A percentile compares a stretch with the other conserved stretches of the same genome.
Conservation (phyloP, 306 rosid species). For the Hippophae gyantsensis region DNA sequence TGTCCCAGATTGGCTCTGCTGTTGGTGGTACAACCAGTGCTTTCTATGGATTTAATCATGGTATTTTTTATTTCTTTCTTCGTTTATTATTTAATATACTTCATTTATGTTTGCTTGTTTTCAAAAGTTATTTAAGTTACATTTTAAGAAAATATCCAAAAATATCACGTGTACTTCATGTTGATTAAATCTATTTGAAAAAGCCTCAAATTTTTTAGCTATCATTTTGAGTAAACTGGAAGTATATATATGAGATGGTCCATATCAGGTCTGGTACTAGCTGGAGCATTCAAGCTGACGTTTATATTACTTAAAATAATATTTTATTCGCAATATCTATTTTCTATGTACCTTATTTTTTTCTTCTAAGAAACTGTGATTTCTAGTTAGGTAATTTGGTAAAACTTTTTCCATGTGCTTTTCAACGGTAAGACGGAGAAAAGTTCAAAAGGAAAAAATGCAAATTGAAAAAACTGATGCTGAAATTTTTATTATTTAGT, state of each 20-base stretch:
- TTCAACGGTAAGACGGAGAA: too few relatives aligned
- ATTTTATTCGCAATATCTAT: neutral
- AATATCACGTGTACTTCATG: neutral
- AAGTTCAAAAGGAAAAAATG: too few relatives aligned
- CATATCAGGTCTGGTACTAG: neutral
- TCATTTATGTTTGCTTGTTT: neutral
- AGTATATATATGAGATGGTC: too few relatives aligned
- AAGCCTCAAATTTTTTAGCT: too few relatives aligned
- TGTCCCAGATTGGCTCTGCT: constrained; percentile 74
- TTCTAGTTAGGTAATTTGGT: neutral
- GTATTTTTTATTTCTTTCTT: constrained; percentile 24
- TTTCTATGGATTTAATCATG: constrained; percentile 87
- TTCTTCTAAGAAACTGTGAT: neutral
- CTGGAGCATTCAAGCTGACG: neutral
- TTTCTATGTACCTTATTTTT: neutral
- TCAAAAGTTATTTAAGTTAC: neutral
- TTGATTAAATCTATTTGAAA: neutral
- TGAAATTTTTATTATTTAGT: too few relatives aligned
- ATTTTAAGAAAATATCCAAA: neutral
- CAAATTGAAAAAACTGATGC: too few relatives aligned
- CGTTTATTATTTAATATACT: neutral
- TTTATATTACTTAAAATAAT: neutral
- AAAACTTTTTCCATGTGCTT: neutral
- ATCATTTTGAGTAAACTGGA: too few relatives aligned
- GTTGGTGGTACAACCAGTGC: constrained; percentile 91